phyloP scores from a whole-genome alignment of 2,329 filamentous ascomycete species.

The Saccharata proteae region DNA sequence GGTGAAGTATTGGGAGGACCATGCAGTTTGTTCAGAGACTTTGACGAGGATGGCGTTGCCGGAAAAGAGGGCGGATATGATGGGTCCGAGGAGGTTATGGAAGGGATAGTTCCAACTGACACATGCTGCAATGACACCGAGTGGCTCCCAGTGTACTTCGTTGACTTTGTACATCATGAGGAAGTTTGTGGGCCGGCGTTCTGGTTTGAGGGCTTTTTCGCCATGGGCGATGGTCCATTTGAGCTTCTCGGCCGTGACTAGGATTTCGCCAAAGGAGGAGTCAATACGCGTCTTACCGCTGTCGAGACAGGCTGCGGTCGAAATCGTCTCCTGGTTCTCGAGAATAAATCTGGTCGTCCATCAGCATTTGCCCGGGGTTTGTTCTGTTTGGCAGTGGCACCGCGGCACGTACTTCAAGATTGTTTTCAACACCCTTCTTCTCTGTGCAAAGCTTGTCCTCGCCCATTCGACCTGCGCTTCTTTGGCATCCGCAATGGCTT shows the following conservation, averaged over 20 bases:
- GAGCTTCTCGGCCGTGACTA: conserved; percentile 88
- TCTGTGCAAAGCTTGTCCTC: conserved; percentile 62
- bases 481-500: conserved; percentile 60
- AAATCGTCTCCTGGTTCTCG: conserved; percentile 80
- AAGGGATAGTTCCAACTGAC: conserved; percentile 98
- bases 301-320: conserved; percentile 74
- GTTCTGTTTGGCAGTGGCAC: neutral
- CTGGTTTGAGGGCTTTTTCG: conserved; percentile 63
- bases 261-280: conserved; percentile 83
- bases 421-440: conserved; percentile 67
- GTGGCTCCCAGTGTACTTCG: conserved; percentile 76
- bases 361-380: neutral
- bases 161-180: conserved; percentile 95
- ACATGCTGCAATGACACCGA: conserved; percentile 83
- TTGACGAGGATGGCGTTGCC: conserved; percentile 91
- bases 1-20: conserved; percentile 76
- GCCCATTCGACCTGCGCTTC: conserved; percentile 69
- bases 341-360: conserved; percentile 50
- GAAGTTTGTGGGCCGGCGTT: conserved; percentile 70
- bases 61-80: conserved; percentile 82
- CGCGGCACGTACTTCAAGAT: conserved; percentile 47
- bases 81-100: conserved; percentile 84
- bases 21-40: conserved; percentile 88
- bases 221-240: conserved; percentile 90
- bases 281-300: conserved; percentile 95